phyloP scores from a whole-genome alignment of 768 basidiomycete species.

The Daedaleopsis nitida region DNA sequence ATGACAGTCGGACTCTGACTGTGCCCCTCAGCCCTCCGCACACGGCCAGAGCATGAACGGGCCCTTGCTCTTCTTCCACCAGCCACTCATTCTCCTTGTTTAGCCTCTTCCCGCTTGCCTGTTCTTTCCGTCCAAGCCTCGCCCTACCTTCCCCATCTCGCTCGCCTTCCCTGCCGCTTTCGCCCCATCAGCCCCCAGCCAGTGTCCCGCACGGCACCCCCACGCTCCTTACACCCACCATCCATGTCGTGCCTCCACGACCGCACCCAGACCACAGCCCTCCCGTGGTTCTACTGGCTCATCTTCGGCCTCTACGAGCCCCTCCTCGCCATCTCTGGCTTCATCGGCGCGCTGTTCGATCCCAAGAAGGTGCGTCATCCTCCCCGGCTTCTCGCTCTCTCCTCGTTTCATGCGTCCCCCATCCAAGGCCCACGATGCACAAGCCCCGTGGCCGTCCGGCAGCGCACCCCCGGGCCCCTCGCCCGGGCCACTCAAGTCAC shows the following conservation, averaged over 20 bases:
- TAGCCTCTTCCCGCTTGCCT: neutral
- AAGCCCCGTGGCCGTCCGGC: slow-evolving; percentile 69
- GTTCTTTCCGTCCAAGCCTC: neutral
- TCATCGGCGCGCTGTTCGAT: slow-evolving; percentile 65
- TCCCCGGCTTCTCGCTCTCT: neutral
- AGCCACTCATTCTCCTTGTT: neutral
- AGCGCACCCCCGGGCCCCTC: slow-evolving; percentile 47
- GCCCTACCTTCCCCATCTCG: neutral
- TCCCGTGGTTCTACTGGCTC: slow-evolving; percentile 73
- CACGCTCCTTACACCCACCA: slow-evolving; percentile 2
- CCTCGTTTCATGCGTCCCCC: slow-evolving; percentile 5
- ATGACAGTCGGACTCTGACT: neutral
- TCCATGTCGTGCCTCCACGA: slow-evolving; percentile 23
- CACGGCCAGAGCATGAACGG: neutral
- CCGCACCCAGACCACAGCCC: slow-evolving; percentile 57
- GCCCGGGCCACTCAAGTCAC: slow-evolving; percentile 69
- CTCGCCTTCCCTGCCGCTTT: neutral
- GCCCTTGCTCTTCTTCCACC: neutral
- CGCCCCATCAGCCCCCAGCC: neutral
- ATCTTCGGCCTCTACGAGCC: slow-evolving; percentile 79
- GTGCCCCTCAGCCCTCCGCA: neutral
- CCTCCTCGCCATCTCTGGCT: slow-evolving; percentile 60
- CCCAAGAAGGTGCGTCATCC: slow-evolving; percentile 56
- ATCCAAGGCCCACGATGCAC: slow-evolving; percentile 67
- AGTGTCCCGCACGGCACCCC: neutral